Base-by-base conservation (phyloP, 129 eudicot species). In the Helianthus annuus region DNA sequence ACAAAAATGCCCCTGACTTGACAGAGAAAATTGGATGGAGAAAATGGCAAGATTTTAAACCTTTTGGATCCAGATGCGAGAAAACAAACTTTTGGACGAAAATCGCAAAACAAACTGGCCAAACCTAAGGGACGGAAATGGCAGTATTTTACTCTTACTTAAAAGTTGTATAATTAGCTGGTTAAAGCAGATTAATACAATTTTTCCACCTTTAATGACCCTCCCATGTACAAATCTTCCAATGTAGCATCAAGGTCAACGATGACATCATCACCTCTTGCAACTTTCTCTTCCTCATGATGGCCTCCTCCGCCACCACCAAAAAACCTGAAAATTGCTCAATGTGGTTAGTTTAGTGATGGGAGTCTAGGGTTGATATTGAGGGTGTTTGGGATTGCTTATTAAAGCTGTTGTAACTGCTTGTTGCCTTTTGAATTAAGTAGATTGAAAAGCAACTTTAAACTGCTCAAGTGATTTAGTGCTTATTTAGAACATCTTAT, bases 151-250 rank as follows among this genome's bases (percentile, higher is more conserved):
- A 19, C 22, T 19, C 22, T 13, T 13, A 61, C 1, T 34, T 32
- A 34, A 24, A 34, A 12, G 45, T 34, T 34, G 45, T 61, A 34
- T n/a, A 46, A 6, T 16, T 58, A 24, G 39, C 39, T 27, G 16
- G 64, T 27, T 27, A 58, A 24, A 12, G 40, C 1, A 27, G 40
- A 58, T 27, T 13, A 34, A n/a, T 46, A 19, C 34, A 14, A 6
- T n/a, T 38, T 27, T 32, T 70, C 42, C 78, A 90, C 99, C 97
- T 95, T 90, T 85, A 90, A 51, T 73, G 96, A 80, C 62, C 99
- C 99, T 74, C 99, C 99, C 97, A 95, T 83, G 87, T 95, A 95
- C 51, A 95, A 76, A 84, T 95, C 99, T 76, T 95, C 99, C 75
- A 95, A 73, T 49, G 96, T 76, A 42, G 99, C 97, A 75, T 95